These are phyloP conservation scores for Dissophora globulifera DNA, from an alignment of 192 early-diverging fungal genomes.

Conservation along the genomic window DNA sequence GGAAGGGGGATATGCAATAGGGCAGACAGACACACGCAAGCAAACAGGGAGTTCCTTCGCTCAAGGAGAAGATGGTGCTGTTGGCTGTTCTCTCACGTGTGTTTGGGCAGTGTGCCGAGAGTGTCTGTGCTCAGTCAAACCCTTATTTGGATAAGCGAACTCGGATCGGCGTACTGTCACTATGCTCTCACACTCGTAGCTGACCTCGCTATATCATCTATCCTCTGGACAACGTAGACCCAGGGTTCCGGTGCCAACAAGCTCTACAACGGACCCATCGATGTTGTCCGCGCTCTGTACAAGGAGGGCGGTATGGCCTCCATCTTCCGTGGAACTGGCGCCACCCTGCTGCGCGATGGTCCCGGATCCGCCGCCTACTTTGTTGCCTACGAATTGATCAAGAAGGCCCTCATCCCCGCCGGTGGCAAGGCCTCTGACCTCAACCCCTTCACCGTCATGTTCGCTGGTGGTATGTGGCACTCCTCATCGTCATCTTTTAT, in stretches of 20 bases:
- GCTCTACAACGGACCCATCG: slow-evolving; percentile 92
- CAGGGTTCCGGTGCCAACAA: slow-evolving; percentile 66
- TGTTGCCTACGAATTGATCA: slow-evolving; percentile 93
- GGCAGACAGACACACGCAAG: no score
- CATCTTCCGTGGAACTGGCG: slow-evolving; percentile 94
- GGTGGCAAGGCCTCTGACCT: slow-evolving; percentile 79
- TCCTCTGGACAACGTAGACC: slow-evolving; percentile 26
- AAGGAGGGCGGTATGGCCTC: slow-evolving; percentile 87
- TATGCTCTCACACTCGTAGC: no score
- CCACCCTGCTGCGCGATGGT: slow-evolving; percentile 92
- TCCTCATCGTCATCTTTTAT: not conserved
- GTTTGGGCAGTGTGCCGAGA: not conserved
- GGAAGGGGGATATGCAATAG: no score
- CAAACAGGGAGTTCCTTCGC: no score
- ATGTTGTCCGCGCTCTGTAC: slow-evolving; percentile 86
- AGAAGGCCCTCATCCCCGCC: slow-evolving; percentile 70
- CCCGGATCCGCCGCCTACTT: slow-evolving; percentile 97
- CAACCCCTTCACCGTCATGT: slow-evolving; percentile 83
- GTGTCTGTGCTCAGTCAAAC: not conserved
- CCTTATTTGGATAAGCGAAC: not conserved
- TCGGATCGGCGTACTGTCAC: no score
- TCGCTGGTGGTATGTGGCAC: slow-evolving; percentile 84
- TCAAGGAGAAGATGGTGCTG: not conserved
- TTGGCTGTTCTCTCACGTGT: slow-evolving; percentile 21
- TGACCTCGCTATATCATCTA: no score